Evolutionary conservation across 2,329 filamentous ascomycete species (phyloP).

Genomic region (Zelopaecilomyces penicillatus): DNA sequence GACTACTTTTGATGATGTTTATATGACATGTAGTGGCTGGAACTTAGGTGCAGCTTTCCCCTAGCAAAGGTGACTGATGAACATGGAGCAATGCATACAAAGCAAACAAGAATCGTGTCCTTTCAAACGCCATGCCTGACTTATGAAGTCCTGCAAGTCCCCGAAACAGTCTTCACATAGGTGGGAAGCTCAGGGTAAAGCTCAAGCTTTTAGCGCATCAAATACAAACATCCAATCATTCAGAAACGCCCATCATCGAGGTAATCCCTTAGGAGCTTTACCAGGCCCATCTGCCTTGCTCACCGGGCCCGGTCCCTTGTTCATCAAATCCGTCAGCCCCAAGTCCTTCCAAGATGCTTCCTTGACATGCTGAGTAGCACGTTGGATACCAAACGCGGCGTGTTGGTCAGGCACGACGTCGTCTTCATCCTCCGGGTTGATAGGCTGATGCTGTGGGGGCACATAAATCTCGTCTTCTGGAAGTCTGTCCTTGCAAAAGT

Average conservation of each 20-base stretch:
- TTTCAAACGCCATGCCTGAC: too few species aligned
- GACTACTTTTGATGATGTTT: too few species aligned
- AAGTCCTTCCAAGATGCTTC: slow-evolving; percentile 75
- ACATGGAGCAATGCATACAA: too few species aligned
- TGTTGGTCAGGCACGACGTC: slow-evolving; percentile 84
- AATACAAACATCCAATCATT: background rate
- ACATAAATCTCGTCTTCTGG: slow-evolving; percentile 77
- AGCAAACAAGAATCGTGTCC: too few species aligned
- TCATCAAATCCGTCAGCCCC: slow-evolving; percentile 63
- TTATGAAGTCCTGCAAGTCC: too few species aligned
- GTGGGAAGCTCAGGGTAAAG: too few species aligned
- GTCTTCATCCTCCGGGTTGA: slow-evolving; percentile 83
- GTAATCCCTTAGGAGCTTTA: slow-evolving; percentile 11
- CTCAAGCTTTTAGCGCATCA: too few species aligned
- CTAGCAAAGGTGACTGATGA: too few species aligned
- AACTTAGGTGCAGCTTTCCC: too few species aligned
- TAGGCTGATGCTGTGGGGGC: slow-evolving; percentile 67
- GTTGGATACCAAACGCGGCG: slow-evolving; percentile 77
- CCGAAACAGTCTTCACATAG: too few species aligned
- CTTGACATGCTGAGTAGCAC: slow-evolving; percentile 62
- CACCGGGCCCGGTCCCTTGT: slow-evolving; percentile 41
- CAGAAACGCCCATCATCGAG: slow-evolving; percentile 11
- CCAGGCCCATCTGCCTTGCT: slow-evolving; percentile 5
- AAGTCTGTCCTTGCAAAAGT: slow-evolving; percentile 62
- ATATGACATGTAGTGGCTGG: too few species aligned